These are phyloP conservation scores for Spencermartinsiella ligniputridi DNA, from an alignment of 1,139 yeast species.

Conservation along the genomic window DNA sequence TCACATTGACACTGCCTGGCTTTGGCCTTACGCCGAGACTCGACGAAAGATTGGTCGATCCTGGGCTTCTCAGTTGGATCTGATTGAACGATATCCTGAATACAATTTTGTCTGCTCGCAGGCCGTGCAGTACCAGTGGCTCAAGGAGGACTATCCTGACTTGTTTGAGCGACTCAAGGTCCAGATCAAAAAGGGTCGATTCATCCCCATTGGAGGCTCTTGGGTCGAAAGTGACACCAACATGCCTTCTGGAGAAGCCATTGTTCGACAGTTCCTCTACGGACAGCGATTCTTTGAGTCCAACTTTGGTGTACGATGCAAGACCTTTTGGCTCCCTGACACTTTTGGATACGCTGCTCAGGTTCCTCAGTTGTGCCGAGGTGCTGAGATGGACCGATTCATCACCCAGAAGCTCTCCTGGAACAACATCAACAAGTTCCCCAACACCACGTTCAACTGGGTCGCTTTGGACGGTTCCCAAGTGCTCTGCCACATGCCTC, in stretches of 20 bases:
- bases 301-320: conserved; percentile 69
- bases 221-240: conserved; percentile 99
- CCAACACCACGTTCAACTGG: conserved; percentile 92
- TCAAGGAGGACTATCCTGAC: conserved; percentile 75
- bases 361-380: conserved; percentile 82
- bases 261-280: conserved; percentile 76
- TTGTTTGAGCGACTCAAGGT: conserved; percentile 57
- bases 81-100: conserved; percentile 84
- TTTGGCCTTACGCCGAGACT: conserved; percentile 96
- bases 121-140: conserved; percentile 92
- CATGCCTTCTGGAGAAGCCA: conserved; percentile 84
- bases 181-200: conserved; percentile 65
- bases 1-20: conserved; percentile 94
- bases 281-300: conserved; percentile 81
- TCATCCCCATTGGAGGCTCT: conserved; percentile 87
- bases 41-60: conserved; percentile 83
- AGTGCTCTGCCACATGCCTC: conserved; percentile 92
- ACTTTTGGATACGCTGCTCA: conserved; percentile 94
- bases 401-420: conserved; percentile 89
- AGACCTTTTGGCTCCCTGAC: conserved; percentile 89
- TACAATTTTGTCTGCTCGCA: conserved; percentile 93
- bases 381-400: conserved; percentile 75
- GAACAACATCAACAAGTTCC: conserved; percentile 88
- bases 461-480: conserved; percentile 88
- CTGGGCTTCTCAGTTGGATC: conserved; percentile 85